Conservation (phyloP, 225 moss, liverwort and hornwort genomes). For the Antitrichia curtipendula region DNA sequence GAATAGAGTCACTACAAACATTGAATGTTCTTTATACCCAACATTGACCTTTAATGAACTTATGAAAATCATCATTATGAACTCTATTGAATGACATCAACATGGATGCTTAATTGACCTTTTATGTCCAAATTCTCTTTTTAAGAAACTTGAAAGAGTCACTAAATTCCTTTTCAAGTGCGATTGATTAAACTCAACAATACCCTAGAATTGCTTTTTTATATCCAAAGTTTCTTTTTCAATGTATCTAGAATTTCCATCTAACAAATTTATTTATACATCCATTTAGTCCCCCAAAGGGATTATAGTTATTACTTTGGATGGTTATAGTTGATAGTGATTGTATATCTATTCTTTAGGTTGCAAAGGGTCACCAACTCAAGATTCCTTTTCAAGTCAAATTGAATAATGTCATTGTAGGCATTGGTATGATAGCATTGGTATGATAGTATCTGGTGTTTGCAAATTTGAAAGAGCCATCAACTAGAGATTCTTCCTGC, state of each 20-base stretch:
- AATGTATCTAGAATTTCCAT: rapidly evolving
- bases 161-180: not conserved
- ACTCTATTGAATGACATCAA: not conserved
- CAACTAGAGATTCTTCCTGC: rapidly evolving
- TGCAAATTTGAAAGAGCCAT: not conserved
- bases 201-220: rapidly evolving
- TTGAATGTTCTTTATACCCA: not conserved
- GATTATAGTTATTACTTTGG: too few species aligned
- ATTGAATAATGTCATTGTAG: not conserved
- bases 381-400: not conserved
- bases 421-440: rapidly evolving
- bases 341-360: rapidly evolving
- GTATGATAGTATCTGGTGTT: rapidly evolving
- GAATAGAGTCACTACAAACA: rapidly evolving
- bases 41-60: rapidly evolving
- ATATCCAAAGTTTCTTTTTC: not conserved
- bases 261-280: not conserved
- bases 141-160: not conserved
- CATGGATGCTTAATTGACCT: not conserved
- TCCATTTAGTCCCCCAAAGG: rapidly evolving
- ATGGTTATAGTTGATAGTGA: not conserved
- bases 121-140: rapidly evolving
- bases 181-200: not conserved
- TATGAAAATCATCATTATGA: not conserved
- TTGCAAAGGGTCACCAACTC: not conserved